Evolutionary conservation across 441 rosid genomes (phyloP).

Genomic region (Adansonia gregorii): DNA sequence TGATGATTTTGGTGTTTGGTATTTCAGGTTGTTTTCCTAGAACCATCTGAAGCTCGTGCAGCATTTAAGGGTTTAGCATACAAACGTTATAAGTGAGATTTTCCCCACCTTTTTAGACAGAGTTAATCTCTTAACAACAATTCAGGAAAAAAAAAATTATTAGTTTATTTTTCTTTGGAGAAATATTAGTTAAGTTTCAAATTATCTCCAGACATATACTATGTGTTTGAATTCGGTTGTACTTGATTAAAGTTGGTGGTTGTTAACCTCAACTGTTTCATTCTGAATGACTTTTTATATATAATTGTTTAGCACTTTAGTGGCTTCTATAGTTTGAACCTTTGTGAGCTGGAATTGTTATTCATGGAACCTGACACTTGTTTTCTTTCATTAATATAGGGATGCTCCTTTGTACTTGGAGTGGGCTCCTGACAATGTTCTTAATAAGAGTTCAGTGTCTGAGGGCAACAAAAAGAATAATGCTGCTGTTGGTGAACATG

Average conservation of each 20-base stretch:
- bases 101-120: conserved; percentile 11
- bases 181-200: background rate
- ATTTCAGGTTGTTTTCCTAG: conserved; percentile 83
- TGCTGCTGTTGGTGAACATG: conserved; percentile 56
- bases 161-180: background rate
- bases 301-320: background rate
- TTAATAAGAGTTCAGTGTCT: conserved; percentile 45
- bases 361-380: conserved; percentile 8
- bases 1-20: conserved; percentile 20
- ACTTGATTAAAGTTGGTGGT: background rate
- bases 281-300: background rate
- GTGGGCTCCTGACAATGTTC: conserved; percentile 87
- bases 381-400: conserved; percentile 48
- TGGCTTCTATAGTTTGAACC: background rate
- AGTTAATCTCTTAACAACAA: background rate
- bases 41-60: conserved; percentile 83
- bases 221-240: background rate
- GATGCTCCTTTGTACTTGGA: conserved; percentile 91
- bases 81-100: conserved; percentile 85
- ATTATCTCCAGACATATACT: background rate
- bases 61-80: conserved; percentile 86
- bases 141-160: background rate
- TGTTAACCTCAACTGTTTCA: background rate
- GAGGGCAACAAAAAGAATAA: conserved; percentile 40
- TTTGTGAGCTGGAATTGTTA: conserved; percentile 3